Conservation (phyloP, 495 filamentous ascomycete species). For the Penicillium verhagenii region DNA sequence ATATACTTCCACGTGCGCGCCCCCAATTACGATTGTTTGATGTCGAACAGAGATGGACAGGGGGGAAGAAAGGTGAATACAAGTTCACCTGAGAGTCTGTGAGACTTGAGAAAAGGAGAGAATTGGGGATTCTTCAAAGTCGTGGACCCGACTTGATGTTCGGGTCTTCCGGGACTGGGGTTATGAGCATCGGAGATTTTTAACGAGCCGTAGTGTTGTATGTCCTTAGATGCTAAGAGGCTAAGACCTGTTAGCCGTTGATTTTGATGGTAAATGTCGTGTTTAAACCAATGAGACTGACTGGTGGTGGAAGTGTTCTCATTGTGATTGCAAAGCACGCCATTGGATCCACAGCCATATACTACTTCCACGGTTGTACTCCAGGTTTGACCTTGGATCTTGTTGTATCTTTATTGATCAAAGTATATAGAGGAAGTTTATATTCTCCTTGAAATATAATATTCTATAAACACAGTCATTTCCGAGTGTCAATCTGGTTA, state of each 20-base stretch:
- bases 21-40: too few species aligned
- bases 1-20: too few species aligned
- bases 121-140: neutral
- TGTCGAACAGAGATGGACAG: neutral
- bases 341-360: conserved; percentile 7
- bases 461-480: too few species aligned
- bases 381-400: too few species aligned
- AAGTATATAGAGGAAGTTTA: too few species aligned
- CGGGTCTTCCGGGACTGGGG: neutral
- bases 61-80: too few species aligned
- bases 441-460: too few species aligned
- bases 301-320: conserved; percentile 15
- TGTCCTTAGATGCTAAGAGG: too few species aligned
- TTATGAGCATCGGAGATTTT: neutral
- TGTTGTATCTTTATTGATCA: too few species aligned
- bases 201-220: conserved; percentile 12
- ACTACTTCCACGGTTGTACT: neutral
- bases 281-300: neutral
- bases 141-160: neutral
- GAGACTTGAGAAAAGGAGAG: neutral
- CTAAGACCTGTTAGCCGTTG: neutral
- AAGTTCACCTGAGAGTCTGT: too few species aligned
- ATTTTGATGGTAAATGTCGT: neutral
- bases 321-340: conserved; percentile 22
- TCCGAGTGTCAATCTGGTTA: neutral